Percentiles rank a stretch among this genome's conserved stretches.
Conservation (phyloP, 2,329 filamentous ascomycete genomes). For the Botryotinia convoluta region DNA sequence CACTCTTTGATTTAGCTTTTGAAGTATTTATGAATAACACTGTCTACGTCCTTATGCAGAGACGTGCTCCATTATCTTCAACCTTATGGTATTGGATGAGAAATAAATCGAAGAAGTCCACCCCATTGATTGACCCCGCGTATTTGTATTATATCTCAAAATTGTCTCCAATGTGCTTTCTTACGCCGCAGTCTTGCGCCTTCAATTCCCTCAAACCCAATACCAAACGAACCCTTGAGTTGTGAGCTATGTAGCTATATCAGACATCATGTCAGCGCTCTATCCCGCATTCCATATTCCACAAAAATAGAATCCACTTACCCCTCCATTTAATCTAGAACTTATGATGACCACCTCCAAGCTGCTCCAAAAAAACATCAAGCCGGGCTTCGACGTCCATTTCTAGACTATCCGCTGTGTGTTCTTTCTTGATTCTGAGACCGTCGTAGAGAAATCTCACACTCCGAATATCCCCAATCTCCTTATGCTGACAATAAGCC, state of each 20-base stretch:
- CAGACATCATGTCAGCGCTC: not conserved
- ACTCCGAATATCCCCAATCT: not conserved
- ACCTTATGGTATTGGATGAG: not conserved
- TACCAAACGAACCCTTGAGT: not conserved
- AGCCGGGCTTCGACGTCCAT: constrained; percentile 1
- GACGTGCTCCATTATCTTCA: not conserved
- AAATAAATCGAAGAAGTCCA: not conserved
- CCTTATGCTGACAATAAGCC: not conserved
- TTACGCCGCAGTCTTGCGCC: not conserved
- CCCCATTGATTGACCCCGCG: not conserved
- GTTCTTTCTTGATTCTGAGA: not conserved
- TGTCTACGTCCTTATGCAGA: too few relatives aligned
- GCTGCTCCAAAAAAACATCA: constrained; percentile 3
- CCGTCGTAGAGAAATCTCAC: constrained; percentile 13
- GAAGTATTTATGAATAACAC: not conserved
- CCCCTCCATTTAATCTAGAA: not conserved
- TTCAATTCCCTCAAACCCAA: not conserved
- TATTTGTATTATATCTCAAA: not conserved
- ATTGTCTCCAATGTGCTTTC: not conserved
- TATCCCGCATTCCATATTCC: not conserved
- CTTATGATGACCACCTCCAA: not conserved
- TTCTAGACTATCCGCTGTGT: constrained; percentile 8
- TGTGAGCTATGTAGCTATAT: not conserved
- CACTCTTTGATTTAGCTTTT: too few relatives aligned
- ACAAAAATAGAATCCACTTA: not conserved